Base-by-base conservation (phyloP, 192 early-diverging fungal species). In the Allomyces javanicus region DNA sequence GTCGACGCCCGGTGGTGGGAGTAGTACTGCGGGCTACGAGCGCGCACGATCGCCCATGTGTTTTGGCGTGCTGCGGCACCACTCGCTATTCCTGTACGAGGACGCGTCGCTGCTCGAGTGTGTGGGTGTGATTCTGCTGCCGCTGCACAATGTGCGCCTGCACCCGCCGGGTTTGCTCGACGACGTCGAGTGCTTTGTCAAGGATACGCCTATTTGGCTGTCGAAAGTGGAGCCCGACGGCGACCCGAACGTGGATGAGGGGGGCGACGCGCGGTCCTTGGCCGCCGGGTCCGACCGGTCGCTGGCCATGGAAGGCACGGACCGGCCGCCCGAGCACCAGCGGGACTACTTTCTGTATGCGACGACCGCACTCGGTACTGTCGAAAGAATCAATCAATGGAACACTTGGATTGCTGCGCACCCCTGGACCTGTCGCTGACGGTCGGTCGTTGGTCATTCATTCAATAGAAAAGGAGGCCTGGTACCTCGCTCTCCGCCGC, bases 61-160 rank as follows among this genome's bases (percentile, higher is more conserved):
- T 64, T 94, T 84, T 70, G 89, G 76, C 3, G 87, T 90, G 0
- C 73, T 94, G 65, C 86, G 85, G 44, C 84, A 87, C 65, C 81
- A 86, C 33, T 86, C 85, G n/a, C 75, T 94, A 63, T 87, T 88
- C 50, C 73, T 94, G 64, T 94, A 94, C 69, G 85, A 89, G 61
- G 79, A 83, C 45, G 92, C 91, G 62, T 73, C 81, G 11, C 82
- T 86, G 74, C 61, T 76, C 22, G 87, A 91, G 62, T 90, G 90
- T 72, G 78, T 81, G n/a, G 81, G 85, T 14, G 86, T 92, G 4
- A 84, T 92, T n/a, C 75, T 80, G 11, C 68, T 92, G 71, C 72
- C 81, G 9, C 75, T 89, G 64, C 84, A 86, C 72, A 68, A 74
- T 11, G 83, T 93, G 22, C 72, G 76, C 10, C 72, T 87, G 1